A percentile compares a stretch with the other conserved stretches of the same genome.
Evolutionary conservation across 441 rosid species (phyloP).

Genomic region (Geranium incanum): DNA sequence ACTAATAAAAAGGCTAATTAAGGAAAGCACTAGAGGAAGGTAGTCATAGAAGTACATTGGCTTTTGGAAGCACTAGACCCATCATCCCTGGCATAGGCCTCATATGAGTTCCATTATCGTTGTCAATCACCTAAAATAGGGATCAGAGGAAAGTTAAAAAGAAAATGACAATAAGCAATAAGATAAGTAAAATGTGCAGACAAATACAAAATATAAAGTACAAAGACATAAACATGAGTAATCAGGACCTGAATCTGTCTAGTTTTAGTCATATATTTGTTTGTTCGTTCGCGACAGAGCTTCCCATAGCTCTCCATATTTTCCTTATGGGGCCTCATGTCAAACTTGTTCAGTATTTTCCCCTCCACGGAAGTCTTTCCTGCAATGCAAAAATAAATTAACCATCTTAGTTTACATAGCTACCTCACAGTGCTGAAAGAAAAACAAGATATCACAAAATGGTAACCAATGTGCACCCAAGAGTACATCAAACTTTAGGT

Average conservation of each 20-base stretch:
- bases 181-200: not conserved
- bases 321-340: constrained; percentile 56
- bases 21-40: not conserved
- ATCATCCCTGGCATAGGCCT: constrained; percentile 51
- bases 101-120: constrained; percentile 53
- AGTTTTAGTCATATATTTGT: constrained; percentile 41
- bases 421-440: not conserved
- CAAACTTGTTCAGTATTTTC: constrained; percentile 50
- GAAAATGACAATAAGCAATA: constrained; percentile 4
- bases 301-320: constrained; percentile 52
- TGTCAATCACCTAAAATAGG: constrained; percentile 48
- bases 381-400: constrained; percentile 21
- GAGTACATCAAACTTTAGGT: not conserved
- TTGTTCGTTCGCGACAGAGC: constrained; percentile 53
- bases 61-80: constrained; percentile 25
- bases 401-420: constrained; percentile 13
- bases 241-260: constrained; percentile 50
- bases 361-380: constrained; percentile 44
- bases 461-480: constrained; percentile 9
- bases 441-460: constrained; percentile 8
- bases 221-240: not conserved
- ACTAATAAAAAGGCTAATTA: not conserved
- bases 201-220: not conserved
- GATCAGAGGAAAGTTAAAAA: constrained; percentile 15
- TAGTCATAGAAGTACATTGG: not conserved